Percentiles rank a stretch among this genome's conserved stretches.
phyloP scores from a whole-genome alignment of 805 yeast species.

The Lipomyces starkeyi region DNA sequence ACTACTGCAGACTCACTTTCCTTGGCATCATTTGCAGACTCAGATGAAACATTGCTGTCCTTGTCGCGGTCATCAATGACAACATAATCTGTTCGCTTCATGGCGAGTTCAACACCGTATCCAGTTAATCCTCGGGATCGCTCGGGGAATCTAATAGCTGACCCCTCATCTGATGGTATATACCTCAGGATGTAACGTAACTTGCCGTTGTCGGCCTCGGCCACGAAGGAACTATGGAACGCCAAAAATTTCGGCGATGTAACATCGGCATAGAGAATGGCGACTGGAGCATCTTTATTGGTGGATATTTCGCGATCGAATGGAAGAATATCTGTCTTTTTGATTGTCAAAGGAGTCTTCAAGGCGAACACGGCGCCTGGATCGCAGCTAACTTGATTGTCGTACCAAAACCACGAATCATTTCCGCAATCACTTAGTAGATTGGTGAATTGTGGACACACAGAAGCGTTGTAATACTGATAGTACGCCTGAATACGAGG shows the following conservation, averaged over 20 bases:
- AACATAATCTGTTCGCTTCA: constrained; percentile 70
- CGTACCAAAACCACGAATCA: constrained; percentile 58
- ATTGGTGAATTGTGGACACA: constrained; percentile 46
- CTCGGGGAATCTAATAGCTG: constrained; percentile 38
- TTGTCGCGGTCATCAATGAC: constrained; percentile 65
- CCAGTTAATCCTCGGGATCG: constrained; percentile 48
- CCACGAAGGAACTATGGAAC: constrained; percentile 64
- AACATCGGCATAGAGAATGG: constrained; percentile 72
- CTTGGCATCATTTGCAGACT: constrained; percentile 4
- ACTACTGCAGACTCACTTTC: constrained; percentile 9
- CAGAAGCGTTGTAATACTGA: constrained; percentile 53
- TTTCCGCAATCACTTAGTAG: constrained; percentile 48
- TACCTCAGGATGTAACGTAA: constrained; percentile 79
- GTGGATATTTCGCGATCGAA: constrained; percentile 72
- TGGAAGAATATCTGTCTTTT: constrained; percentile 43
- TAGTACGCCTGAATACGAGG: constrained; percentile 73
- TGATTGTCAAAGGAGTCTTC: constrained; percentile 52
- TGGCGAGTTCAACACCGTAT: constrained; percentile 67
- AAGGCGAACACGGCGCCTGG: constrained; percentile 80
- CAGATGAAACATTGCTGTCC: neutral
- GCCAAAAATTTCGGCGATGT: constrained; percentile 55
- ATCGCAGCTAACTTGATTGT: constrained; percentile 64
- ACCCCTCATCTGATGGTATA: constrained; percentile 49
- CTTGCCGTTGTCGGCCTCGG: constrained; percentile 67
- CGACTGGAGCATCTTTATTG: constrained; percentile 53